Conservation (phyloP, 2,329 filamentous ascomycete species). For the Arthrobotrys sinensis region DNA sequence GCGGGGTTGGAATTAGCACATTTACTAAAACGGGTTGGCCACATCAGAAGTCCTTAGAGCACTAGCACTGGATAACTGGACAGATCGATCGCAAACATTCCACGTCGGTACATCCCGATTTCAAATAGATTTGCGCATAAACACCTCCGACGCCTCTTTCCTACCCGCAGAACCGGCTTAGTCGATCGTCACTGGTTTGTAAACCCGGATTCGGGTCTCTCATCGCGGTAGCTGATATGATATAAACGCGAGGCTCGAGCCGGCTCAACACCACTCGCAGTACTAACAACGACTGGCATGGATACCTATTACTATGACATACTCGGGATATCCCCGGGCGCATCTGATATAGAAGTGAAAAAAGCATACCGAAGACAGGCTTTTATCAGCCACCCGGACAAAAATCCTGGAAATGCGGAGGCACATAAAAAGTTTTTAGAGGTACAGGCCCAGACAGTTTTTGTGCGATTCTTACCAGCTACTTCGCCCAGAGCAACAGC, state of each 20-base stretch:
- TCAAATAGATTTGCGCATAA: conserved; percentile 4
- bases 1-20: conserved; percentile 19
- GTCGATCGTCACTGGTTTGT: background rate
- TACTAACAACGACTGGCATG: conserved; percentile 7
- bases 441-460: conserved; percentile 17
- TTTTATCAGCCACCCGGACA: conserved; percentile 47
- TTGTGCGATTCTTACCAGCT: too few relatives aligned
- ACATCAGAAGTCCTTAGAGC: conserved; percentile 6
- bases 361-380: conserved; percentile 47
- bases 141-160: conserved; percentile 2
- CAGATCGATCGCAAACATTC: conserved; percentile 21
- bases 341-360: conserved; percentile 42
- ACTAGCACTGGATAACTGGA: background rate
- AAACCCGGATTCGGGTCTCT: background rate
- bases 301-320: conserved; percentile 51
- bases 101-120: conserved; percentile 15
- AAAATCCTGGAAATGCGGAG: conserved; percentile 37
- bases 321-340: conserved; percentile 18
- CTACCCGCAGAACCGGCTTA: background rate
- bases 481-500: too few relatives aligned
- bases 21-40: conserved; percentile 18
- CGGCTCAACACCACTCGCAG: conserved; percentile 4
- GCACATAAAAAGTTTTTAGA: conserved; percentile 41
- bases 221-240: conserved; percentile 10
- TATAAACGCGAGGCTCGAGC: conserved; percentile 20